phyloP scores from a whole-genome alignment of 2,329 filamentous ascomycete species.

The Colletotrichum sp. region DNA sequence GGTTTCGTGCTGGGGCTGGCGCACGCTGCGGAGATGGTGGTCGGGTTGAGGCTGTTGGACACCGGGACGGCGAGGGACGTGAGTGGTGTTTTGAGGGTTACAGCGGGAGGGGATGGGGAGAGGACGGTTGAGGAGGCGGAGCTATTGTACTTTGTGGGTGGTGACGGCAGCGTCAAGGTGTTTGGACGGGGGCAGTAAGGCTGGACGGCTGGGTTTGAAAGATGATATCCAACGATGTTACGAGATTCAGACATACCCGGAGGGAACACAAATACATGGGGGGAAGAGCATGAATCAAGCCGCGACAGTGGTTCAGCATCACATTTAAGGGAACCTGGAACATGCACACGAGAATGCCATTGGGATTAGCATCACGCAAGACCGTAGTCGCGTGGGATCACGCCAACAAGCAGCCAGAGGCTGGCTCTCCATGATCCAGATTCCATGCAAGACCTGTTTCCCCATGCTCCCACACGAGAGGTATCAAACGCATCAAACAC shows the following conservation, averaged over 20 bases:
- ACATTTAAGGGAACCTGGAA: neutral
- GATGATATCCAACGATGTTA: neutral
- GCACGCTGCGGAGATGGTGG: conserved; percentile 75
- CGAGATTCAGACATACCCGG: neutral
- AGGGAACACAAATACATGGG: neutral
- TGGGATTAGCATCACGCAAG: neutral
- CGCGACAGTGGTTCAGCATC: neutral
- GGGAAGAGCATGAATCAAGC: neutral
- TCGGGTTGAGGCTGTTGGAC: conserved; percentile 78
- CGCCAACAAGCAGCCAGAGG: neutral
- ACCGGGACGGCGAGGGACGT: conserved; percentile 91
- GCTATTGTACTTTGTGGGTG: conserved; percentile 79
- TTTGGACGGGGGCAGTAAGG: conserved; percentile 77
- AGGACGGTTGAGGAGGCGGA: conserved; percentile 64
- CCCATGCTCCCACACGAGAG: neutral
- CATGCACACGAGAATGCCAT: neutral
- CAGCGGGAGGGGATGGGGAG: conserved; percentile 52
- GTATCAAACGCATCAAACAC: conserved; percentile 8
- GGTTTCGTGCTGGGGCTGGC: conserved; percentile 73
- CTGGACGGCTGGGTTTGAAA: neutral
- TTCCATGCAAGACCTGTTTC: neutral
- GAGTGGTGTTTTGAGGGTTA: conserved; percentile 84
- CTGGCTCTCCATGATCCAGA: conserved; percentile 12
- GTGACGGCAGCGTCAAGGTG: conserved; percentile 80
- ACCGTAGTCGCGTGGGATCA: neutral